phyloP scores from a whole-genome alignment of 208 protist species.

The Wallacemonas rigidus region DNA sequence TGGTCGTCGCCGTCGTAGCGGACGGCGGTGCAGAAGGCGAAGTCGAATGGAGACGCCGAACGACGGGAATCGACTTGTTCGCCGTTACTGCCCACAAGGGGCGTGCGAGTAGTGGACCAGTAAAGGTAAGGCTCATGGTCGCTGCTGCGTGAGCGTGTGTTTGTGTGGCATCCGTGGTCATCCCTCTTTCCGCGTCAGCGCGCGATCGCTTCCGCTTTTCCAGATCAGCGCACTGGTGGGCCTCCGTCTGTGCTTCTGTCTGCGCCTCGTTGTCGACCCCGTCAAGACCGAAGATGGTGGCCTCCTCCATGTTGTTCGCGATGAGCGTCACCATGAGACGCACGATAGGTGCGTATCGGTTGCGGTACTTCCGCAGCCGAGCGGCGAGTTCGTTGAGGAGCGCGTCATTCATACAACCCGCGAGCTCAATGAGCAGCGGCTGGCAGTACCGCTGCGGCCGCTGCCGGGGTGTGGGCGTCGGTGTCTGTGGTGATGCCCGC shows the following conservation, averaged over 20 bases:
- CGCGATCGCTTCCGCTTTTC: background rate
- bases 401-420: constrained; percentile 52
- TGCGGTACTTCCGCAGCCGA: constrained; percentile 58
- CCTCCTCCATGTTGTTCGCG: constrained; percentile 33
- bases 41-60: constrained; percentile 25
- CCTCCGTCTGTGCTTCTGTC: no score
- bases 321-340: constrained; percentile 59
- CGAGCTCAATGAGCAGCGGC: constrained; percentile 50
- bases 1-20: background rate
- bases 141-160: background rate
- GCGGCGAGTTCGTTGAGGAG: constrained; percentile 29
- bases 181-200: background rate
- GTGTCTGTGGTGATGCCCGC: background rate
- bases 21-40: background rate
- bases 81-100: constrained; percentile 26
- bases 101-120: constrained; percentile 16
- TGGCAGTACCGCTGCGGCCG: constrained; percentile 6
- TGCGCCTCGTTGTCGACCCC: background rate
- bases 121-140: background rate
- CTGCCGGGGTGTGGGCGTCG: background rate
- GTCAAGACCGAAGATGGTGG: constrained; percentile 40
- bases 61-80: constrained; percentile 31
- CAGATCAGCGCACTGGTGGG: background rate
- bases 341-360: constrained; percentile 64
- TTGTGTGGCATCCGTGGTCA: background rate